Conservation (phyloP, 352 stramenopile species). For the Phytophthora lateralis region DNA sequence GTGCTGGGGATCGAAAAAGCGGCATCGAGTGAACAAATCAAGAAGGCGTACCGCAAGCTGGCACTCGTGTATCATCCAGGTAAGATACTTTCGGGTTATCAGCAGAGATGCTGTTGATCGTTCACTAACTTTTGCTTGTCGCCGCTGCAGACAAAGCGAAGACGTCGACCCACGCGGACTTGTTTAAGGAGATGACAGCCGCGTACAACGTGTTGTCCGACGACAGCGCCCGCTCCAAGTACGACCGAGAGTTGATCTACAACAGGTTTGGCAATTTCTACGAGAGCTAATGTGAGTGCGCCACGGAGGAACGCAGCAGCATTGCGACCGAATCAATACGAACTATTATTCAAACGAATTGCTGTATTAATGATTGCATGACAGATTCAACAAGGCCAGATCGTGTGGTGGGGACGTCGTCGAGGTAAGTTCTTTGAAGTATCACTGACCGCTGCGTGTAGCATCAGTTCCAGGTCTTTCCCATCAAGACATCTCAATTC, state of each 20-base stretch:
- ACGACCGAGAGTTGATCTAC: constrained; percentile 76
- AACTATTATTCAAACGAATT: constrained; percentile 18
- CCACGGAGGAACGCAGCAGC: constrained; percentile 2
- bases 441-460: neutral
- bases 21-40: constrained; percentile 75
- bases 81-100: constrained; percentile 24
- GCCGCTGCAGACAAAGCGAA: constrained; percentile 73
- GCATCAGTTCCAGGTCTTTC: constrained; percentile 9
- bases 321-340: constrained; percentile 11
- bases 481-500: neutral
- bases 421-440: neutral
- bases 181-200: constrained; percentile 89
- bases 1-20: constrained; percentile 65
- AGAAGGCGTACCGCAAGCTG: constrained; percentile 91
- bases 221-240: constrained; percentile 50
- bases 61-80: constrained; percentile 88
- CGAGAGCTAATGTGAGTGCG: constrained; percentile 31
- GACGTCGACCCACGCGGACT: constrained; percentile 53
- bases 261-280: constrained; percentile 62
- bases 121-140: constrained; percentile 13
- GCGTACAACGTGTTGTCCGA: constrained; percentile 88
- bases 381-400: constrained; percentile 8
- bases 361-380: constrained; percentile 3
- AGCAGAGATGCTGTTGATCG: neutral
- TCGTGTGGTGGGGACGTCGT: constrained; percentile 3